Conservation (phyloP, 2,329 filamentous ascomycete genomes). For the Zasmidium angulare region DNA sequence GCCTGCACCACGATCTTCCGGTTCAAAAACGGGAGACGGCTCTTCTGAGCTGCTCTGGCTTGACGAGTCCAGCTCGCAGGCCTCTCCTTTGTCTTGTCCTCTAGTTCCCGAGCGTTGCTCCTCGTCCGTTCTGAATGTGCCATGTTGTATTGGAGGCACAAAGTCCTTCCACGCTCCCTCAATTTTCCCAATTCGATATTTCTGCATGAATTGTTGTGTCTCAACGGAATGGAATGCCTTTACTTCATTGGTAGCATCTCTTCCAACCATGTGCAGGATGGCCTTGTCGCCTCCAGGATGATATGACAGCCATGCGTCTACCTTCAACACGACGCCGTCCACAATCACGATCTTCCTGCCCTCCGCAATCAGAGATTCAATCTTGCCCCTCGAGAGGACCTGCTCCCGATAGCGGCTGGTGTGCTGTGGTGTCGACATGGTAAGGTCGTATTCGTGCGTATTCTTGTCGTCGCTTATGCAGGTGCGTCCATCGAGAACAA, state of each 20-base stretch:
- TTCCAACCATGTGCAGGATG: conserved; percentile 80
- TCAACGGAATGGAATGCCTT: conserved; percentile 88
- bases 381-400: conserved; percentile 35
- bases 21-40: conserved; percentile 60
- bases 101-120: conserved; percentile 30
- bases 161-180: conserved; percentile 86
- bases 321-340: conserved; percentile 77
- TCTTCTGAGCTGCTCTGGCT: conserved; percentile 57
- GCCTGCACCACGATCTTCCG: conserved; percentile 41
- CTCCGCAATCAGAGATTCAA: conserved; percentile 81
- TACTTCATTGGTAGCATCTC: conserved; percentile 81
- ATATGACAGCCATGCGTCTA: conserved; percentile 83
- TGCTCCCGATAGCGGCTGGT: conserved; percentile 24
- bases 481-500: neutral
- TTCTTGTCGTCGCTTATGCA: neutral
- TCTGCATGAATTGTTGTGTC: conserved; percentile 72
- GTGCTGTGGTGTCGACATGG: conserved; percentile 18
- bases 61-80: conserved; percentile 41
- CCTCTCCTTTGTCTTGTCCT: conserved; percentile 26
- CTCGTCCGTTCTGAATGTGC: conserved; percentile 63
- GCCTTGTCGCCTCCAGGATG: conserved; percentile 91
- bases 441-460: neutral
- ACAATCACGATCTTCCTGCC: conserved; percentile 79
- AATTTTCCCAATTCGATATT: conserved; percentile 79
- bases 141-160: conserved; percentile 86